These are phyloP conservation scores for Sabuloglossum arenarium DNA, from an alignment of 495 filamentous ascomycete species.

Conservation along the genomic window DNA sequence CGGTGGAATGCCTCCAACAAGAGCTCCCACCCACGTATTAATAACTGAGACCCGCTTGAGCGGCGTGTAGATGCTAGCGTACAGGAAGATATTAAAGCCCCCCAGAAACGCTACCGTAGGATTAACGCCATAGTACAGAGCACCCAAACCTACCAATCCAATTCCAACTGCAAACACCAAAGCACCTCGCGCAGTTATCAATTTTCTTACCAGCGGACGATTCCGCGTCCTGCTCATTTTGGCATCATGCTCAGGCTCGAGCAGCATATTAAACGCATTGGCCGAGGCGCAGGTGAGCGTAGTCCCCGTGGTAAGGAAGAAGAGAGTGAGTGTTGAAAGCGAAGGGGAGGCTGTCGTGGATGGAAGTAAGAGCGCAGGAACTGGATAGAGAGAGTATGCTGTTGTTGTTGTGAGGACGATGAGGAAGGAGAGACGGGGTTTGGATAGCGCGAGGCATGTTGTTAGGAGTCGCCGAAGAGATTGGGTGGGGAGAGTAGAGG, in stretches of 20 bases:
- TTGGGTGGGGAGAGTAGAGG: slow-evolving; percentile 39
- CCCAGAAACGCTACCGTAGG: slow-evolving; percentile 79
- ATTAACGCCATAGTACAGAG: slow-evolving; percentile 78
- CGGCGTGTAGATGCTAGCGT: slow-evolving; percentile 83
- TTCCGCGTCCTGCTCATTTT: slow-evolving; percentile 84
- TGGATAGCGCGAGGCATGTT: slow-evolving; percentile 79
- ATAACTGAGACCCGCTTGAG: slow-evolving; percentile 69
- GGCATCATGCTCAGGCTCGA: slow-evolving; percentile 77
- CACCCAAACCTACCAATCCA: slow-evolving; percentile 39
- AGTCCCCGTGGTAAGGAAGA: slow-evolving; percentile 82
- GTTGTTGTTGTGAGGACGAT: slow-evolving; percentile 82
- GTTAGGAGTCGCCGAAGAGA: slow-evolving; percentile 60
- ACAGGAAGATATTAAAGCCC: slow-evolving; percentile 65
- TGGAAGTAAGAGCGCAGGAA: slow-evolving; percentile 53
- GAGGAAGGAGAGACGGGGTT: slow-evolving; percentile 81
- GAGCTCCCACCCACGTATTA: slow-evolving; percentile 89
- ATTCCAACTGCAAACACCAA: slow-evolving; percentile 56
- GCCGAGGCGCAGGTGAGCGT: slow-evolving; percentile 68
- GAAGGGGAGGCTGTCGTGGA: slow-evolving; percentile 56
- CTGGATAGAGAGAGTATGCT: slow-evolving; percentile 81
- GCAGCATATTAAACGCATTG: slow-evolving; percentile 92
- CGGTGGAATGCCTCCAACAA: slow-evolving; percentile 86
- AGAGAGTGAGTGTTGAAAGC: slow-evolving; percentile 69
- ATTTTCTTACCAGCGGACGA: slow-evolving; percentile 64
- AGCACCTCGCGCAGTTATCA: slow-evolving; percentile 57